These are phyloP conservation scores for Ophiostoma sp. DNA, from an alignment of 2,329 filamentous ascomycete genomes.

Conservation along the genomic window DNA sequence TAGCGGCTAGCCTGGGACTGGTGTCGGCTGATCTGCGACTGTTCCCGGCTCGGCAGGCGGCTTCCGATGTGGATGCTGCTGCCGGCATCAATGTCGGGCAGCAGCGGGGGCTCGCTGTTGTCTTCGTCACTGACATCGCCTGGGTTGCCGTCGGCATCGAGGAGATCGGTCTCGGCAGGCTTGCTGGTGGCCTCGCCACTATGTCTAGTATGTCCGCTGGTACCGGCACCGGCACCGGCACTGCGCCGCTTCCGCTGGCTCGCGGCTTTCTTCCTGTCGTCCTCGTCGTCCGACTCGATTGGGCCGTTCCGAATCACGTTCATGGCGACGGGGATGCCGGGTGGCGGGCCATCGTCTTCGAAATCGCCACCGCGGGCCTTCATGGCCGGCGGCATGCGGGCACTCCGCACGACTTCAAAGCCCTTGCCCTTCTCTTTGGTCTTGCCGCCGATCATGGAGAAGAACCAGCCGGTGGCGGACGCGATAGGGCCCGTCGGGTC, in stretches of 20 bases:
- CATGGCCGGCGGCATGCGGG: slow-evolving; percentile 76
- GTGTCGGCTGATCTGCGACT: slow-evolving; percentile 10
- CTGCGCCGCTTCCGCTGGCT: slow-evolving; percentile 16
- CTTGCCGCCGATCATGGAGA: slow-evolving; percentile 71
- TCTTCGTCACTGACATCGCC: slow-evolving; percentile 37
- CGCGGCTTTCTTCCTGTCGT: slow-evolving; percentile 42
- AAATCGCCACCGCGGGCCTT: slow-evolving; percentile 50
- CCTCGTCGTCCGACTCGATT: slow-evolving; percentile 57
- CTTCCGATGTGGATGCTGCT: slow-evolving; percentile 59
- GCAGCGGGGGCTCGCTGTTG: slow-evolving; percentile 42
- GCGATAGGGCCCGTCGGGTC: slow-evolving; percentile 90
- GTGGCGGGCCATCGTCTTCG: slow-evolving; percentile 61
- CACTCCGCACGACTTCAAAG: slow-evolving; percentile 91
- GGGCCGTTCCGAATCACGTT: slow-evolving; percentile 54
- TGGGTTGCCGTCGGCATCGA: slow-evolving; percentile 45
- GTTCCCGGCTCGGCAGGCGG: slow-evolving; percentile 37
- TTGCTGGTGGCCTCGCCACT: not conserved
- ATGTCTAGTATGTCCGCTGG: too few relatives aligned
- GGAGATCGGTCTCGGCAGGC: slow-evolving; percentile 37
- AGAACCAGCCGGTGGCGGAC: slow-evolving; percentile 85
- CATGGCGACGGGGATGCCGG: slow-evolving; percentile 61
- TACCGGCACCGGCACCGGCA: not conserved
- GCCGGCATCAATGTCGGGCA: slow-evolving; percentile 56
- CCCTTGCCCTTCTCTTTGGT: slow-evolving; percentile 93
- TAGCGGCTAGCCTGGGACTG: slow-evolving; percentile 50